Base-by-base conservation (phyloP, 2,329 filamentous ascomycete genomes). In the Orbilia javanica region DNA sequence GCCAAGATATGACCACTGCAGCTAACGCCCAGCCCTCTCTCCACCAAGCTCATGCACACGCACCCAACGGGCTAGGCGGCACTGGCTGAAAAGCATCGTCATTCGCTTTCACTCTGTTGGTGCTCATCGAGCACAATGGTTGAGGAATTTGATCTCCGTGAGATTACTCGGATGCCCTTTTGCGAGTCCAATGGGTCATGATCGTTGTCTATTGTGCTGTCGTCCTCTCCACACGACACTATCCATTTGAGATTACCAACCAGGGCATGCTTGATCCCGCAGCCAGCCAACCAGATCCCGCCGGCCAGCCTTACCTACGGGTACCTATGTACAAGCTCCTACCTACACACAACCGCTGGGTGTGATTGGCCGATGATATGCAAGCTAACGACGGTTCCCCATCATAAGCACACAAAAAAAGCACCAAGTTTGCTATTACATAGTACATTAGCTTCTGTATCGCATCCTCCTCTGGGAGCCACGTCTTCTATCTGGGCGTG, bases 1-100 rank as follows among this genome's bases (percentile, higher is more conserved):
- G 72, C 72, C 72, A 76, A 76, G 72, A 48, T 27, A 31, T 65
- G n/a, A 44, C 72, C 50, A 13, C 34, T 55, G 64, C 72, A 63
- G 44, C 55, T 53, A 68, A 63, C 18, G 31, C 46, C 57, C 20
- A 42, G n/a, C 68, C 31, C 57, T 52, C 25, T 10, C 55, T 60
- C 55, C 31, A 60, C 44, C 65, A 69, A 48, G 65, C 65, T 69
- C 44, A 71, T 53, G 44, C 39, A 63, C 67, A 71, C 57, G 67
- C 50, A 57, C 50, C n/a, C 50, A 34, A 52, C 42, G 15, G 67
- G 67, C 44, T 52, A 71, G 53, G 53, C 67, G 67, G 55, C 55
- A 71, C 55, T 11, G 20, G 46, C 48, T 68, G 65, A 64, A 25
- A 42, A 60, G 13, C 46, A 46, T 46, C 15, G 34, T 46, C 25